Evolutionary conservation across 768 basidiomycete genomes (phyloP).

Genomic region (Trametes sanguinea): DNA sequence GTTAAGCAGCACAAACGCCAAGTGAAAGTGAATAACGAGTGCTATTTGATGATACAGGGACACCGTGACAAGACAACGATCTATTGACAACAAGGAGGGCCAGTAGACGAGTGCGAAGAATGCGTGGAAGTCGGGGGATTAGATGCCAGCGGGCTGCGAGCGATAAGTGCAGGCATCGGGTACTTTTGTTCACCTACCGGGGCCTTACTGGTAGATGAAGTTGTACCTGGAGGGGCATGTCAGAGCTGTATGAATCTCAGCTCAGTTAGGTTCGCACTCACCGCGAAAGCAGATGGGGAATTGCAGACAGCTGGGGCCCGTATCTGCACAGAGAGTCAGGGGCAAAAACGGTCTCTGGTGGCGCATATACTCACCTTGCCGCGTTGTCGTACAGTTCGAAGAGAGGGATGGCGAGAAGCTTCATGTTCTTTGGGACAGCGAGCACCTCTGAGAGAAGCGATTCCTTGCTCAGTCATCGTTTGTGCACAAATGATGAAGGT

Average conservation of each 20-base stretch:
- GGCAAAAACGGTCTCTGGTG: background rate
- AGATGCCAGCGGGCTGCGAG: no score
- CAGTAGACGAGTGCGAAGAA: background rate
- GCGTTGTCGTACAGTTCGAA: constrained; percentile 99
- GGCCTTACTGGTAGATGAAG: constrained; percentile 70
- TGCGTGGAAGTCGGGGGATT: no score
- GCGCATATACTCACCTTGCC: constrained; percentile 56
- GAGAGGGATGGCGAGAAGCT: constrained; percentile 92
- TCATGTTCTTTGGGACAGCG: constrained; percentile 98
- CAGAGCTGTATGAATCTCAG: background rate
- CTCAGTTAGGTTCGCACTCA: constrained; percentile 33
- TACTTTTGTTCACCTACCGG: constrained; percentile 6
- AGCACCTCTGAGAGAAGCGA: constrained; percentile 68
- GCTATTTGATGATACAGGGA: constrained; percentile 4
- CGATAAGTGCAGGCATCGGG: background rate
- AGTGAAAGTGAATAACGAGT: background rate
- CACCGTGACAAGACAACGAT: background rate
- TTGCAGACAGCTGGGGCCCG: constrained; percentile 91
- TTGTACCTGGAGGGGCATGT: constrained; percentile 46
- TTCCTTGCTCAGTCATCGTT: background rate
- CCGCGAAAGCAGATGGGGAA: constrained; percentile 90
- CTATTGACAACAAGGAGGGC: constrained; percentile 4
- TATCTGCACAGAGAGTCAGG: constrained; percentile 47
- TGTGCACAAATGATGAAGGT: no score
- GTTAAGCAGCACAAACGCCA: background rate